A percentile compares a stretch with the other conserved stretches of the same genome.
phyloP scores from a whole-genome alignment of 805 yeast genomes.

The Metschnikowia colocasiae region DNA sequence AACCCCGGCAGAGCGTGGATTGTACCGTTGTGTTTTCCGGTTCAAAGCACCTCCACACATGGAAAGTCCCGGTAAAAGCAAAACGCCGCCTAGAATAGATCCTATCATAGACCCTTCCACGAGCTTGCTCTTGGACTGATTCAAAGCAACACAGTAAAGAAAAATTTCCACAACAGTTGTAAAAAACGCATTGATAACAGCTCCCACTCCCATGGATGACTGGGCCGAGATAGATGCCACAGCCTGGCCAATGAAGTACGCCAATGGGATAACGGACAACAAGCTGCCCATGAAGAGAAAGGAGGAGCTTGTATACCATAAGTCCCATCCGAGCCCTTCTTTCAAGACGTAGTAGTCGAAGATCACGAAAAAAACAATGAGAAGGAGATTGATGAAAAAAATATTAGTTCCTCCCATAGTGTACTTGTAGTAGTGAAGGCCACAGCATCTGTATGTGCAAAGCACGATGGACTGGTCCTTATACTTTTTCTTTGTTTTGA shows the following conservation, averaged over 20 bases:
- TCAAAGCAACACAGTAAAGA: conserved; percentile 85
- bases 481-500: conserved; percentile 28
- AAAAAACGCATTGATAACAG: conserved; percentile 95
- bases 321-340: conserved; percentile 34
- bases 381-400: conserved; percentile 79
- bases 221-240: conserved; percentile 99
- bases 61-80: conserved; percentile 86
- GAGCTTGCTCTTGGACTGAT: conserved; percentile 77
- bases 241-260: conserved; percentile 97
- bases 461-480: conserved; percentile 63
- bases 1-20: conserved; percentile 95
- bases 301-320: conserved; percentile 56
- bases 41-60: conserved; percentile 97
- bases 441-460: conserved; percentile 90
- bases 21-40: conserved; percentile 90
- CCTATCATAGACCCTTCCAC: conserved; percentile 98
- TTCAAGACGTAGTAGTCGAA: conserved; percentile 67
- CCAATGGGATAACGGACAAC: conserved; percentile 84
- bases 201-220: conserved; percentile 98
- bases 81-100: conserved; percentile 85
- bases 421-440: conserved; percentile 90
- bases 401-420: conserved; percentile 96
- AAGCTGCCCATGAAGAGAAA: conserved; percentile 72
- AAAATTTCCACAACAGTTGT: conserved; percentile 93
- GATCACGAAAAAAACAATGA: conserved; percentile 77